These are phyloP conservation scores for Phanerodontia chrysosporium DNA, from an alignment of 768 basidiomycete genomes.

Conservation along the genomic window DNA sequence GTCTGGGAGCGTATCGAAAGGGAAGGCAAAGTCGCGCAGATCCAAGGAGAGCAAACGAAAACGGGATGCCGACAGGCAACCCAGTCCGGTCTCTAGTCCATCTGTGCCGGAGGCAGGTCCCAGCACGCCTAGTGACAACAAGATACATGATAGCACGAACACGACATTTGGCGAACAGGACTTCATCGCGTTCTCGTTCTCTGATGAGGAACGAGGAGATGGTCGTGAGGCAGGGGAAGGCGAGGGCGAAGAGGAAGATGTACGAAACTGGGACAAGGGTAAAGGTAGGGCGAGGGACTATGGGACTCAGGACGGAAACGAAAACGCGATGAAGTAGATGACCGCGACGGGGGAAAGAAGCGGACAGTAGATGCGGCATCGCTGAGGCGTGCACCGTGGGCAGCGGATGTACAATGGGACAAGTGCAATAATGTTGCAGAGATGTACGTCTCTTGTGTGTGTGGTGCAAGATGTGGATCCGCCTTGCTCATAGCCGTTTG, in stretches of 20 bases:
- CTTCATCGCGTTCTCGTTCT: constrained; percentile 28
- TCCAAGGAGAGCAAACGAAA: background rate
- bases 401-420: constrained; percentile 65
- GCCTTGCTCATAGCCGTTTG: constrained; percentile 9
- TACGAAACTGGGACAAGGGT: constrained; percentile 22
- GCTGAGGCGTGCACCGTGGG: constrained; percentile 58
- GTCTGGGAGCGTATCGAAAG: background rate
- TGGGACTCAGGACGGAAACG: constrained; percentile 36
- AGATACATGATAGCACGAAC: background rate
- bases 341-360: constrained; percentile 50
- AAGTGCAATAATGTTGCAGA: constrained; percentile 75
- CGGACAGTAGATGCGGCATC: constrained; percentile 47
- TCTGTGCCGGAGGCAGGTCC: constrained; percentile 4
- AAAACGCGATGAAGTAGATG: constrained; percentile 45
- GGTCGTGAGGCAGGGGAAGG: background rate
- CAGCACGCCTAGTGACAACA: background rate
- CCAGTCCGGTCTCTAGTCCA: background rate
- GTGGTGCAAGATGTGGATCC: background rate
- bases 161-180: constrained; percentile 22
- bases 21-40: background rate
- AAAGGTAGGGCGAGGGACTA: constrained; percentile 13
- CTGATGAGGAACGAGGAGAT: constrained; percentile 21
- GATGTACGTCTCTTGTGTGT: constrained; percentile 49
- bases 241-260: constrained; percentile 15
- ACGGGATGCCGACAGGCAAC: background rate